Base-by-base conservation (phyloP, 306 rosid genomes). In the Trifolium dubium region DNA sequence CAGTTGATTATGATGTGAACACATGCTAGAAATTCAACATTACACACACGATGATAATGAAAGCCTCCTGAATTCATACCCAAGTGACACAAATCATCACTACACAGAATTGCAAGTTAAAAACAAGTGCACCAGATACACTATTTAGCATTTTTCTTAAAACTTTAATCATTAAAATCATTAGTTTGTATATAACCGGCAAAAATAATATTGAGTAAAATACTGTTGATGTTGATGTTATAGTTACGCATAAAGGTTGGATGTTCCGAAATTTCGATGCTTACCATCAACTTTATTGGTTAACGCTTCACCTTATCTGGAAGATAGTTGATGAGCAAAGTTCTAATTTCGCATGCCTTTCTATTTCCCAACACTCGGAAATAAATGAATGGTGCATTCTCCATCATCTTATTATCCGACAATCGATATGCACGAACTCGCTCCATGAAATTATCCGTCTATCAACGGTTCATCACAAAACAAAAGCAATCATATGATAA, bases 381-480 rank as follows among this genome's bases (percentile, higher is more conserved):
- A 77, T 94, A 94, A 43, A 94, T 80, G 60, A 91, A 85, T 41
- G 76, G 41, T 3, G 88, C 86, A 29, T 88, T 85, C 55, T 77
- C 92, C 96, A 75, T 87, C 97, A 23, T 23, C 77, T 87, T 91
- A 9, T 77, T n/a, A n/a, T n/a, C n/a, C n/a, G n/a, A n/a, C n/a
- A n/a, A 77, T 9, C 97, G 90, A 82, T 94, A 96, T 4, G 90
- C 67, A 17, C 51, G 80, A 35, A 94, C 83, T 46, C 96, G 81
- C n/a, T 93, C 89, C 50, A 86, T 91, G 2, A 91, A 85, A 86
- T 94, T 97, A 79, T 94, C 97, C 6, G 92, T 88, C 98, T 94
- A 40, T 15, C 61, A 72, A 51, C 63, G 68, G 40, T 71, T 58
- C 72, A 72, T 34, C 46, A 63, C 40, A 68, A 7, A 11, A 56